Base-by-base conservation (phyloP, 108 stramenopile species). In the Mayamaea pseudoterrestris region DNA sequence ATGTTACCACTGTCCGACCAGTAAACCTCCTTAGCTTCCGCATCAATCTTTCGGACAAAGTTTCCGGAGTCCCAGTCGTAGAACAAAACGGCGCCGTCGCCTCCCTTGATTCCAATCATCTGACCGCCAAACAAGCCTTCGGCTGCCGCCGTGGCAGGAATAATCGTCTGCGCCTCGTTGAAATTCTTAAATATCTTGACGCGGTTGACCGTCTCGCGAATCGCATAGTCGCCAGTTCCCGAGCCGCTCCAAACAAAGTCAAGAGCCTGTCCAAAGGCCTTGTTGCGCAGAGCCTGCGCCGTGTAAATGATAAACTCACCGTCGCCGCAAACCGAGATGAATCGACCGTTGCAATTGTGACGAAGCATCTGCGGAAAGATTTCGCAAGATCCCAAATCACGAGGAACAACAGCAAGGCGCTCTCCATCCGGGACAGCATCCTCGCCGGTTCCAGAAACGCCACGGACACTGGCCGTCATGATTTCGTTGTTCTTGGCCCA, bases 251-350 rank as follows among this genome's bases (percentile, higher is more conserved):
- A 99, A 26, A 89, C 94, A 71, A 99, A 97, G 73, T 97, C 98
- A 43, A 96, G 76, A 0, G 93, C 96, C 44, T 90, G 78, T 13
- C 98, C 98, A 60, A 97, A 99, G 16, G 93, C 87, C 66, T 98
- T 98, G 85, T 95, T 95, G 35, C 97, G 61, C 31, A 98, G 78
- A 11, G 94, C 95, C 69, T 94, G 92, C 17, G 95, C 69, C 5
- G 98, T 99, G 71, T 99, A 99, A 55, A 99, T 96, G 58, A 99
- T 96, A 68, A 94, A 99, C 66, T 99, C 98, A n/a, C 95, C 95
- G 67, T 99, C 98, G 16, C 96, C 98, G 47, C 94, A 94, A 6
- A 96, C 96, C 44, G 89, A 87, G 32, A 97, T 63, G 66, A 99
- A 99, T 27, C 93, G 90, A 9, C 98, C 98, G 54, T 99, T 99